phyloP scores from a whole-genome alignment of 2,329 filamentous ascomycete genomes.

The Zarea fungicola region DNA sequence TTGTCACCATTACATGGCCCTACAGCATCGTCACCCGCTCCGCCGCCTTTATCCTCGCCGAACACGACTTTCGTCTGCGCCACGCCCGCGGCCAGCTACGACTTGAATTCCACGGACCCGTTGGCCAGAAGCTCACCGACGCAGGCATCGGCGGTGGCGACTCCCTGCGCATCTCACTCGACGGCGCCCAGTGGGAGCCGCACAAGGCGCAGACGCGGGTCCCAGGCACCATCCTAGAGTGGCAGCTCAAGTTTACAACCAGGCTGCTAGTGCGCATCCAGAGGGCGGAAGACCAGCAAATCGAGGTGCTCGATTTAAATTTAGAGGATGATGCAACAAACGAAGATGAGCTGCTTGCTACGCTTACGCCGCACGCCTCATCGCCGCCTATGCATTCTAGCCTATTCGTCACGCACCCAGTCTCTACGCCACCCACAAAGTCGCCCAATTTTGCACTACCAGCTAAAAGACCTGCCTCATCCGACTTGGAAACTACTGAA shows the following conservation, averaged over 20 bases:
- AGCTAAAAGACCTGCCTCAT: conserved; percentile 30
- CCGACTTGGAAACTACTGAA: conserved; percentile 40
- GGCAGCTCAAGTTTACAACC: conserved; percentile 52
- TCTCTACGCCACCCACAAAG: conserved; percentile 16
- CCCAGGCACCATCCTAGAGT: conserved; percentile 49
- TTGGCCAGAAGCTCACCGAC: conserved; percentile 63
- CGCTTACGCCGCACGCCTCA: conserved; percentile 16
- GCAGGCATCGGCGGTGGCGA: conserved; percentile 74
- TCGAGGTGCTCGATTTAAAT: conserved; percentile 45
- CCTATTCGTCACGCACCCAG: conserved; percentile 11
- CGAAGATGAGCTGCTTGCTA: conserved; percentile 15
- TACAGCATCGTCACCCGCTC: conserved; percentile 73
- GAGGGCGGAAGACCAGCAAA: conserved; percentile 40
- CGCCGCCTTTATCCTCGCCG: conserved; percentile 75
- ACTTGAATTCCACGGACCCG: conserved; percentile 64
- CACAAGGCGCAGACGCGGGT: conserved; percentile 43
- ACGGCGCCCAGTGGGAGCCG: conserved; percentile 61
- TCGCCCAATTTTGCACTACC: conserved; percentile 20
- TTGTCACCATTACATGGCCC: conserved; percentile 85
- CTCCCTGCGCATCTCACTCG: conserved; percentile 62
- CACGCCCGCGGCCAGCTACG: conserved; percentile 74
- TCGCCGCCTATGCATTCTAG: conserved; percentile 11
- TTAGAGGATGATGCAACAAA: conserved; percentile 27
- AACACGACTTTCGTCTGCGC: conserved; percentile 77
- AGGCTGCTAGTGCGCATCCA: conserved; percentile 41